Base-by-base conservation (phyloP, 2,329 filamentous ascomycete genomes). In the Cladorrhinum sp. region DNA sequence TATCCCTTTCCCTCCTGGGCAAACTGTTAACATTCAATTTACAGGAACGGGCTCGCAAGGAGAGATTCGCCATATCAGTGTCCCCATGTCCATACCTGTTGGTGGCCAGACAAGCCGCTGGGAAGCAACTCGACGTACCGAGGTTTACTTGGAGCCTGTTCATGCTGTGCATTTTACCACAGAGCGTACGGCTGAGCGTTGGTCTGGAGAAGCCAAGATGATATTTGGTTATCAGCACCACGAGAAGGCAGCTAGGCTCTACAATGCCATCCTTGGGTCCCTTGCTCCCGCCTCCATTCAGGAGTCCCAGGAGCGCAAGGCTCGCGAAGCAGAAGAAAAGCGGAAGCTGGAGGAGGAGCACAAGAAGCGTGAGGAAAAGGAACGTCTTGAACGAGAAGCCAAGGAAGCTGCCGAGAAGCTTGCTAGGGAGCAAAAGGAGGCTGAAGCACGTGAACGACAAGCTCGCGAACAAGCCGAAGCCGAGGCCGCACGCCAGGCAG, bases 171-270 rank as follows among this genome's bases (percentile, higher is more conserved):
- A 86, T 2, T 98, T 98, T 73, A 78, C 82, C 20, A 81, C 91
- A 8, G 84, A 86, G 39, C 81, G 85, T 8, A 98, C 95, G 1
- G 79, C 83, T 59, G 82, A 83, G 57, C 88, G 95, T 63, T 99
- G 96, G 88, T 86, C 90, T 71, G 92, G 97, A 71, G 96, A 98
- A 73, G 88, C 92, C 8, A 87, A 89, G 65, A 87, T 99, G 73
- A 82, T 98, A 0, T 98, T 95, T 73, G 90, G 90, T 24, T 76
- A 80, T 21, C 80, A 77, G 54, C 83, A 88, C 57, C 72, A 84
- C 2, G 92, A 96, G 54, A 90, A 90, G 71, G 83, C 87, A 2
- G 80, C 84, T 62, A 84, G 85, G 57, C 80, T 96, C 16, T 76
- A 88, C 65, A 88, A 85, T 66, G 82, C 86, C 1, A 83, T 99